Evolutionary conservation across 2,329 filamentous ascomycete genomes (phyloP).

Genomic region (Scedosporium apiospermum): DNA sequence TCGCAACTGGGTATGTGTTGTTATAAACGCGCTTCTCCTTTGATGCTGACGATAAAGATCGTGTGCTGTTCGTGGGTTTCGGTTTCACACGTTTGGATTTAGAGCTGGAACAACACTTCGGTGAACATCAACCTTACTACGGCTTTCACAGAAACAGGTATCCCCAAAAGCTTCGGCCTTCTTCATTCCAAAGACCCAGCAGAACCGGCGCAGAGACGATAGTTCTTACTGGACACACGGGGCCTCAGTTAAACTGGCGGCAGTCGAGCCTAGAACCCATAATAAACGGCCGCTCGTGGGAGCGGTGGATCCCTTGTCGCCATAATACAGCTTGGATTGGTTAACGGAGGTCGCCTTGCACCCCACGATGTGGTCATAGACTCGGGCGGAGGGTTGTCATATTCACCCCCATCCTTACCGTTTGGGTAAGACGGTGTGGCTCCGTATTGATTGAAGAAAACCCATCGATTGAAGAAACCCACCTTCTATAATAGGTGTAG

Average conservation of each 20-base stretch:
- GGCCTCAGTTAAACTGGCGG: neutral
- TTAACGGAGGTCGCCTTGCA: neutral
- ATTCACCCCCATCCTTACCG: neutral
- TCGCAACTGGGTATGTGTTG: neutral
- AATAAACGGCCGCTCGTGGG: neutral
- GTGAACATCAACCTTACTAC: neutral
- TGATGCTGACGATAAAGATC: neutral
- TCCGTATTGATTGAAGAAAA: neutral
- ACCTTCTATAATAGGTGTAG: neutral
- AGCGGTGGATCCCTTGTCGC: constrained; percentile 2
- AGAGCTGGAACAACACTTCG: neutral
- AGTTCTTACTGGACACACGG: neutral
- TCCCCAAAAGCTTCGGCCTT: neutral
- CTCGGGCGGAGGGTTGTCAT: neutral
- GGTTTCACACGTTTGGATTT: neutral
- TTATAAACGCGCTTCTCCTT: neutral
- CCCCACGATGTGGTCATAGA: constrained; percentile 4
- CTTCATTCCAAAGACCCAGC: neutral
- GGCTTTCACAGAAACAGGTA: neutral
- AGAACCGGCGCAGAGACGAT: neutral
- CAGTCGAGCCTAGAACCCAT: constrained; percentile 4
- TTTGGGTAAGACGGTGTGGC: neutral
- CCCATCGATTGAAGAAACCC: neutral
- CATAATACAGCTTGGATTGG: constrained; percentile 2
- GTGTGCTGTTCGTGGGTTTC: neutral